A percentile compares a stretch with the other conserved stretches of the same genome.
phyloP scores from a whole-genome alignment of 2,329 filamentous ascomycete genomes.

The Colletotrichum sp. region DNA sequence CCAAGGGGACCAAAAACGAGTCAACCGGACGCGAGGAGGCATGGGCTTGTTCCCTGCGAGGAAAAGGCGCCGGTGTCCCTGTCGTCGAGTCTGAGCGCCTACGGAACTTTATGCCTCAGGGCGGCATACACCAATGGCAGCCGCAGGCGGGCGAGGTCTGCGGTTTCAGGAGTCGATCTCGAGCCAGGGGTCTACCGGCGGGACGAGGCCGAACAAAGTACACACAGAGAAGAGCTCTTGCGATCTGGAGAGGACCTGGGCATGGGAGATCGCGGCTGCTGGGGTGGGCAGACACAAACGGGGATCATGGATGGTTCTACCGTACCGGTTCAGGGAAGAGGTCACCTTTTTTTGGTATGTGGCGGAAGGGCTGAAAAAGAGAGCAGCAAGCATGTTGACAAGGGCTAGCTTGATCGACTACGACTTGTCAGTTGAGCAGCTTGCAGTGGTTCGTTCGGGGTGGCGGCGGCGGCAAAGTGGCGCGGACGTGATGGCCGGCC shows the following conservation, averaged over 20 bases:
- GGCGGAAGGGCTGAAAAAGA: not conserved
- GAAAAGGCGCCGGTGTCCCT: not conserved
- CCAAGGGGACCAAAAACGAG: constrained; percentile 9
- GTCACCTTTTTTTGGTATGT: not conserved
- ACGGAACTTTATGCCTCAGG: constrained; percentile 21
- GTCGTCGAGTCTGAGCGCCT: constrained; percentile 17
- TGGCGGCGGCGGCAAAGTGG: not conserved
- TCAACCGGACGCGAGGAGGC: constrained; percentile 3
- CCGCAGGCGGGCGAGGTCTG: constrained; percentile 12
- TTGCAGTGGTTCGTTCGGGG: constrained; percentile 8
- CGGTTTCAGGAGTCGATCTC: constrained; percentile 25
- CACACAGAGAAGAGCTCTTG: not conserved
- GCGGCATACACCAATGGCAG: constrained; percentile 14
- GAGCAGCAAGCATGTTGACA: not conserved
- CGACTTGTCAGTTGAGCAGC: not conserved
- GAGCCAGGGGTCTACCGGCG: constrained; percentile 16
- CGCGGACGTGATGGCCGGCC: not conserved
- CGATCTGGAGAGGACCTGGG: constrained; percentile 11
- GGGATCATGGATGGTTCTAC: not conserved
- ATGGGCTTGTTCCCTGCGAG: constrained; percentile 4
- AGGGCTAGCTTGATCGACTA: not conserved
- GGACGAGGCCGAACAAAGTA: constrained; percentile 5
- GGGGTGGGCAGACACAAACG: not conserved
- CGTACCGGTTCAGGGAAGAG: not conserved
- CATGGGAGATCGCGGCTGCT: constrained; percentile 9